A percentile compares a stretch with the other conserved stretches of the same genome.
Evolutionary conservation across 768 basidiomycete species (phyloP).

Genomic region (Leccinum subtestaceum): DNA sequence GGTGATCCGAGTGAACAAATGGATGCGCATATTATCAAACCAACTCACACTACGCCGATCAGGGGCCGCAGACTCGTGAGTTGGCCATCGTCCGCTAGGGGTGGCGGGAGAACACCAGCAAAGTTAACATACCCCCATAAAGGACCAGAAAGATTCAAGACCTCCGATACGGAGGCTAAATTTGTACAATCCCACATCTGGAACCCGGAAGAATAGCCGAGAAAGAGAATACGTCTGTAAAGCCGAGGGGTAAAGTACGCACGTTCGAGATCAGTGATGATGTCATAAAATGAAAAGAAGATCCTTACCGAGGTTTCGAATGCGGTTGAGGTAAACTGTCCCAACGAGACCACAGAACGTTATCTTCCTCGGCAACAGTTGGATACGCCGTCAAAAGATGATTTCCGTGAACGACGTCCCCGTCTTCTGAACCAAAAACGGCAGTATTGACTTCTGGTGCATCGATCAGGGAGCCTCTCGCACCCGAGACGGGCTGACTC

Average conservation of each 20-base stretch:
- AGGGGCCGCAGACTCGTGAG: conserved; percentile 33
- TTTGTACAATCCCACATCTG: conserved; percentile 64
- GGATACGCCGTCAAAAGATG: conserved; percentile 27
- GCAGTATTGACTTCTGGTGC: conserved; percentile 15
- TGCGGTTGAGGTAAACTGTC: conserved; percentile 23
- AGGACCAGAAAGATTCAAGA: conserved; percentile 47
- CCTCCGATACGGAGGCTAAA: conserved; percentile 47
- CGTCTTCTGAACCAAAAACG: conserved; percentile 24
- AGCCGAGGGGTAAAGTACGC: conserved; percentile 4
- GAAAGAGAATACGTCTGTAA: conserved; percentile 45
- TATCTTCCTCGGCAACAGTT: conserved; percentile 30
- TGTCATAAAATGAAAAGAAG: neutral
- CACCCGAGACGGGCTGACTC: conserved; percentile 8
- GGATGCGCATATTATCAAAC: neutral
- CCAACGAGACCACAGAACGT: conserved; percentile 35
- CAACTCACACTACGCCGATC: conserved; percentile 36
- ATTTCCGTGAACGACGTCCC: conserved; percentile 14
- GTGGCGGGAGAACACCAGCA: conserved; percentile 43
- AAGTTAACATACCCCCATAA: conserved; percentile 36
- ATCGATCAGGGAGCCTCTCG: conserved; percentile 4
- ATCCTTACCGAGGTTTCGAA: conserved; percentile 20
- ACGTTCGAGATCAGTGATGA: neutral
- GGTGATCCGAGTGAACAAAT: conserved; percentile 3
- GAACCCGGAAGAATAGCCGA: conserved; percentile 51
- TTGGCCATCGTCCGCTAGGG: conserved; percentile 25